These are phyloP conservation scores for Globisporangium nunn DNA, from an alignment of 352 stramenopile genomes.

Conservation along the genomic window DNA sequence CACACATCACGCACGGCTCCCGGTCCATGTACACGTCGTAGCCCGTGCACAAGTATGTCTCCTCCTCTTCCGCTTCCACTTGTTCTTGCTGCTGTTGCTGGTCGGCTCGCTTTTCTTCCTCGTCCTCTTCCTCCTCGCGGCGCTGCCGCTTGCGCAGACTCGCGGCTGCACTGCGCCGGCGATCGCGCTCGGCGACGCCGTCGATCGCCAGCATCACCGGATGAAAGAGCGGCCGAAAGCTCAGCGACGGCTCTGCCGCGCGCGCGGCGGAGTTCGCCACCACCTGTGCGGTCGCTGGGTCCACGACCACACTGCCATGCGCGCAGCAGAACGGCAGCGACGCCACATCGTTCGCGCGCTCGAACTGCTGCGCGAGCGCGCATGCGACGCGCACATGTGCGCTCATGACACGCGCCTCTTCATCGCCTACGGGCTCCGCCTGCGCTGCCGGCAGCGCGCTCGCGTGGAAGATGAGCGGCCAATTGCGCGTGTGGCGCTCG, in stretches of 20 bases:
- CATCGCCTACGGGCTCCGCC: constrained; percentile 29
- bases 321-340: constrained; percentile 31
- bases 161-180: constrained; percentile 20
- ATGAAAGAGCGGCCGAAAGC: constrained; percentile 54
- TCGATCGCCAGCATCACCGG: constrained; percentile 67
- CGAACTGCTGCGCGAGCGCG: constrained; percentile 14
- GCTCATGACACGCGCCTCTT: constrained; percentile 28
- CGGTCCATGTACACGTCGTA: constrained; percentile 83
- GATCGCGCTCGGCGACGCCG: constrained; percentile 53
- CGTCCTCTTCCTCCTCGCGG: constrained; percentile 6
- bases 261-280: constrained; percentile 18
- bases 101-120: not conserved
- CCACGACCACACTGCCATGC: constrained; percentile 45
- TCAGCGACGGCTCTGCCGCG: constrained; percentile 11
- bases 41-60: constrained; percentile 86
- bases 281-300: constrained; percentile 24
- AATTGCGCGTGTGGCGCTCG: constrained; percentile 47
- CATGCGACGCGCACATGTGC: constrained; percentile 21
- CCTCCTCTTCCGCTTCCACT: constrained; percentile 5
- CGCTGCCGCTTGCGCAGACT: constrained; percentile 29
- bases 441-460: constrained; percentile 41
- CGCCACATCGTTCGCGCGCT: not conserved
- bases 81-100: not conserved
- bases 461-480: constrained; percentile 77
- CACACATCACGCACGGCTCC: constrained; percentile 86